Conservation (phyloP, 2,329 filamentous ascomycete species). For the Penicillium sp. region DNA sequence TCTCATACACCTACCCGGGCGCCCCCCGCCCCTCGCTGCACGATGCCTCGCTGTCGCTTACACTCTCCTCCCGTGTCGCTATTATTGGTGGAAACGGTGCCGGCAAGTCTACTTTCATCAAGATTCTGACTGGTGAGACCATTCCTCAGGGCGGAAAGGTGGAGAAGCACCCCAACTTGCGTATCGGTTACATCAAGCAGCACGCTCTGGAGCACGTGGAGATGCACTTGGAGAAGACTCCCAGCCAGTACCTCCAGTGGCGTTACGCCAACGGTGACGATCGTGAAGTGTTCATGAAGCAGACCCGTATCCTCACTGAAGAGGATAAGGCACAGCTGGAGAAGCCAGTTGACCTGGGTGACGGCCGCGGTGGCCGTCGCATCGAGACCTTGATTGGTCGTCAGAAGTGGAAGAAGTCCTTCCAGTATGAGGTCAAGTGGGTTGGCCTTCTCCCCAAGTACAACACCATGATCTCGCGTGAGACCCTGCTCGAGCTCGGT, state of each 20-base stretch:
- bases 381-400: constrained; percentile 90
- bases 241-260: constrained; percentile 98
- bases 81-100: constrained; percentile 98
- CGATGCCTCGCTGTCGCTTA: constrained; percentile 84
- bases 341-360: constrained; percentile 78
- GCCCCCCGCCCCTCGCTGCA: constrained; percentile 80
- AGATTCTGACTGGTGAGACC: constrained; percentile 89
- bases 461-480: constrained; percentile 89
- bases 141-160: constrained; percentile 82
- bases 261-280: constrained; percentile 96
- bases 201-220: constrained; percentile 98
- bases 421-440: constrained; percentile 99
- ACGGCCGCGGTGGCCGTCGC: constrained; percentile 74
- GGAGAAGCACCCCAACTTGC: constrained; percentile 97
- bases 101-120: constrained; percentile 97
- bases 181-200: constrained; percentile 99
- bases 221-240: constrained; percentile 99
- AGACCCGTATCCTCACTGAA: constrained; percentile 84
- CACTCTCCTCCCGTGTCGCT: constrained; percentile 86
- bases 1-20: constrained; percentile 90
- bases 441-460: constrained; percentile 80
- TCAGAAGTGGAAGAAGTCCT: constrained; percentile 98
- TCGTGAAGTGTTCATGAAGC: constrained; percentile 95
- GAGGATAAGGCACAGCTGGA: constrained; percentile 90
- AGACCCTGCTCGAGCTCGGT: constrained; percentile 81